A percentile compares a stretch with the other conserved stretches of the same genome.
These are phyloP conservation scores for Apiospora aurea DNA, from an alignment of 2,329 filamentous ascomycete species.

Conservation along the genomic window DNA sequence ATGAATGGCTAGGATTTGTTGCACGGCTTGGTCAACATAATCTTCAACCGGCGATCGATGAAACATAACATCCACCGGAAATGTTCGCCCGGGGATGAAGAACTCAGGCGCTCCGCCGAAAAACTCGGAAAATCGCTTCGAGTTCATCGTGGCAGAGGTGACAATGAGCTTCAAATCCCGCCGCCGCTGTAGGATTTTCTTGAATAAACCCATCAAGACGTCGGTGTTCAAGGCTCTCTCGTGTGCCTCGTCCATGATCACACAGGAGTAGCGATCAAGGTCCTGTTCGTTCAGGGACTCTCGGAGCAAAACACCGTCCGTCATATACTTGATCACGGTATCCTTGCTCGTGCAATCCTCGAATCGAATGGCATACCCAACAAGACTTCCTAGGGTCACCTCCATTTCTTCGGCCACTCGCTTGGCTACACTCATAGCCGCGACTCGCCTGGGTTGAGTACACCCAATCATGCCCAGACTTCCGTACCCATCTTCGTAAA, in stretches of 20 bases:
- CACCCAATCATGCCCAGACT: conserved; percentile 91
- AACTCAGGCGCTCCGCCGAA: conserved; percentile 97
- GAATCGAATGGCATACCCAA: conserved; percentile 97
- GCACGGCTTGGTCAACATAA: conserved; percentile 96
- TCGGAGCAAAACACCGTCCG: conserved; percentile 90
- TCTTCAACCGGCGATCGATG: conserved; percentile 95
- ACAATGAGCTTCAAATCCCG: conserved; percentile 96
- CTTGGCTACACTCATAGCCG: conserved; percentile 98
- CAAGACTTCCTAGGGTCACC: conserved; percentile 82
- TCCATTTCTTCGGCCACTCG: conserved; percentile 99
- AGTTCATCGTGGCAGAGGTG: conserved; percentile 98
- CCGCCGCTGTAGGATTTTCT: conserved; percentile 90
- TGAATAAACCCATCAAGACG: conserved; percentile 96
- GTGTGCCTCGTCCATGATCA: conserved; percentile 99
- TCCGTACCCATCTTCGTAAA: conserved; percentile 94
- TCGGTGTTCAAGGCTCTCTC: conserved; percentile 96
- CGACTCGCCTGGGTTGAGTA: conserved; percentile 94
- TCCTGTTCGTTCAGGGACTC: conserved; percentile 94
- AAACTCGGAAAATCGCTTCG: conserved; percentile 94
- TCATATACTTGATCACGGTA: conserved; percentile 99
- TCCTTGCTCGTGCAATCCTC: conserved; percentile 97
- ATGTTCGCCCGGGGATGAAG: conserved; percentile 93
- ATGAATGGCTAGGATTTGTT: conserved; percentile 94
- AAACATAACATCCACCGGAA: conserved; percentile 96
- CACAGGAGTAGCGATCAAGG: conserved; percentile 93